Evolutionary conservation across 2,329 filamentous ascomycete genomes (phyloP).

Genomic region (Fusarium multiceps): DNA sequence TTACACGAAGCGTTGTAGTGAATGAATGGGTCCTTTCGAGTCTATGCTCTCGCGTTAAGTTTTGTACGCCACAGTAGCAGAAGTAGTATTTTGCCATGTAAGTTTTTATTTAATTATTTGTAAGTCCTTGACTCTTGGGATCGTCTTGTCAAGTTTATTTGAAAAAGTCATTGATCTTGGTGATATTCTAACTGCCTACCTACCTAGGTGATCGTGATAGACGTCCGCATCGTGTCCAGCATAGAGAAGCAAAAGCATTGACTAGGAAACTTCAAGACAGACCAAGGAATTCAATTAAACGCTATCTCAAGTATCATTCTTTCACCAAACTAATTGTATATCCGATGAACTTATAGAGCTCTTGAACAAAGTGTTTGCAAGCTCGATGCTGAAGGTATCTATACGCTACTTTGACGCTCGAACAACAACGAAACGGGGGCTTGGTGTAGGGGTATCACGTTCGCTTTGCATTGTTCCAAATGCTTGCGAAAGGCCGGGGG

Average conservation of each 20-base stretch:
- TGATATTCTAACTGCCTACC: neutral
- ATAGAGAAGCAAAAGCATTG: neutral
- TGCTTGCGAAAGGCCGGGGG: slow-evolving; percentile 46
- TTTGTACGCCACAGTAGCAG: neutral
- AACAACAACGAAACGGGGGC: slow-evolving; percentile 25
- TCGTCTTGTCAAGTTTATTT: neutral
- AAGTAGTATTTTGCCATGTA: neutral
- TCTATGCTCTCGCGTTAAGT: neutral
- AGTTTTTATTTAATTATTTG: neutral
- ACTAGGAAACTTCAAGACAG: neutral
- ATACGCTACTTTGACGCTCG: fast-evolving
- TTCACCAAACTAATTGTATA: neutral
- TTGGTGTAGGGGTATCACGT: slow-evolving; percentile 48
- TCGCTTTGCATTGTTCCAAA: slow-evolving; percentile 41
- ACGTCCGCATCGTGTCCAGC: neutral
- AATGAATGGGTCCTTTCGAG: neutral
- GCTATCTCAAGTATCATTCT: neutral
- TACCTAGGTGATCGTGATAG: neutral
- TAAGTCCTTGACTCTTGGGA: neutral
- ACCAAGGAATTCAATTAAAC: neutral
- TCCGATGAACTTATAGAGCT: neutral
- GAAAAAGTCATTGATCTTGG: neutral
- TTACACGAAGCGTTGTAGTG: neutral
- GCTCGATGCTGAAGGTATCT: neutral
- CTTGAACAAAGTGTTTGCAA: neutral